phyloP scores from a whole-genome alignment of 129 eudicot genomes.

The Heracleum sosnowskyi region DNA sequence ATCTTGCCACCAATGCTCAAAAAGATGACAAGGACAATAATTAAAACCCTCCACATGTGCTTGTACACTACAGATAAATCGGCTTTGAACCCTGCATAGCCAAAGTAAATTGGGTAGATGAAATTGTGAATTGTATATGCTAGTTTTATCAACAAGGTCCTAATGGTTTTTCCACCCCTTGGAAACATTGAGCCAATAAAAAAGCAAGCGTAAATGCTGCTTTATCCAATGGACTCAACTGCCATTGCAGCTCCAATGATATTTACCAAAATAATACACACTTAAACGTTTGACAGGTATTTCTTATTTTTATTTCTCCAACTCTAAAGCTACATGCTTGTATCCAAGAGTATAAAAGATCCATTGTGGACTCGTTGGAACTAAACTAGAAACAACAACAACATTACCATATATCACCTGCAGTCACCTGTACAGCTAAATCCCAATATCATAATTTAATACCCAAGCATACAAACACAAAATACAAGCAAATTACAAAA shows the following conservation, averaged over 20 bases:
- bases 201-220: conserved; percentile 68
- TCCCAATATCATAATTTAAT: too few relatives aligned
- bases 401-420: too few relatives aligned
- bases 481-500: too few relatives aligned
- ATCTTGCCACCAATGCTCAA: conserved; percentile 87
- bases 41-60: conserved; percentile 26
- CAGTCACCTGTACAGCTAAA: too few relatives aligned
- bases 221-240: conserved; percentile 62
- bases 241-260: conserved; percentile 54
- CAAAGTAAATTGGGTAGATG: conserved; percentile 75
- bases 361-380: too few relatives aligned
- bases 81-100: conserved; percentile 77
- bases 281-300: conserved; percentile 60
- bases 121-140: conserved; percentile 63
- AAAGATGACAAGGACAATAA: conserved; percentile 46
- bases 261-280: conserved; percentile 40
- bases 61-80: conserved; percentile 39
- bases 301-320: conserved; percentile 52
- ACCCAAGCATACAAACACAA: too few relatives aligned
- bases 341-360: too few relatives aligned
- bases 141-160: conserved; percentile 59
- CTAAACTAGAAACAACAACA: too few relatives aligned
- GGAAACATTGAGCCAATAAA: conserved; percentile 71
- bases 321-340: too few relatives aligned
- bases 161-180: conserved; percentile 69